These are phyloP conservation scores for Lumnitzera littorea DNA, from an alignment of 345 rosid genomes.

Conservation along the genomic window DNA sequence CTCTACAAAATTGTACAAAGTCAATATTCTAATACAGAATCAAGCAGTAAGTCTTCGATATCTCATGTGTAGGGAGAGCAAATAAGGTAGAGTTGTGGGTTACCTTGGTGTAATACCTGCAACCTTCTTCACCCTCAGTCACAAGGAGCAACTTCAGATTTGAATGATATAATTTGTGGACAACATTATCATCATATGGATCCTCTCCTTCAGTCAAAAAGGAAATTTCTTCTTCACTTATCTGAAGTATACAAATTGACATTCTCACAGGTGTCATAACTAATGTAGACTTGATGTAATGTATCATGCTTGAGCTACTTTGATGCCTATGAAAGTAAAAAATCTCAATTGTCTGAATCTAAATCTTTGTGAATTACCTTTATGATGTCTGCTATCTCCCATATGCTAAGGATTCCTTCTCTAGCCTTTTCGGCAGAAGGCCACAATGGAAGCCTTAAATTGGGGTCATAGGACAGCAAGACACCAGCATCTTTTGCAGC, in stretches of 20 bases:
- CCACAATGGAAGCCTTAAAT: constrained; percentile 95
- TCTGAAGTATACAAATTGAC: constrained; percentile 29
- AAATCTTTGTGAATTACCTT: constrained; percentile 32
- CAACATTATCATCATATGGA: constrained; percentile 81
- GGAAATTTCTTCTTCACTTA: constrained; percentile 83
- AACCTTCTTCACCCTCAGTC: constrained; percentile 80
- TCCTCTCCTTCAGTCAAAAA: constrained; percentile 89
- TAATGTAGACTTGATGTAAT: too few relatives aligned
- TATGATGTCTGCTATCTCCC: constrained; percentile 81
- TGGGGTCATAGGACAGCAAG: constrained; percentile 81
- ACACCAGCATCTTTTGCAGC: constrained; percentile 94
- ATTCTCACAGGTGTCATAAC: too few relatives aligned
- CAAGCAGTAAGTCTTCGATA: not conserved
- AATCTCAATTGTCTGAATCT: too few relatives aligned
- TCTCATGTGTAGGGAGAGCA: not conserved
- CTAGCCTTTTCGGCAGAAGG: constrained; percentile 77
- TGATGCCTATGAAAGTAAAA: too few relatives aligned
- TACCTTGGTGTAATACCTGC: constrained; percentile 94
- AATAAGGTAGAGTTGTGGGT: not conserved
- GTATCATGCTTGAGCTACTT: too few relatives aligned
- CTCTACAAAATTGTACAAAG: constrained; percentile 31
- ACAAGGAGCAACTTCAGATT: constrained; percentile 83
- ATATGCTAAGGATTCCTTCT: constrained; percentile 77
- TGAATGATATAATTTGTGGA: constrained; percentile 63
- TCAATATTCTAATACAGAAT: not conserved